Base-by-base conservation (phyloP, 306 rosid genomes). In the Corylus heterophylla region DNA sequence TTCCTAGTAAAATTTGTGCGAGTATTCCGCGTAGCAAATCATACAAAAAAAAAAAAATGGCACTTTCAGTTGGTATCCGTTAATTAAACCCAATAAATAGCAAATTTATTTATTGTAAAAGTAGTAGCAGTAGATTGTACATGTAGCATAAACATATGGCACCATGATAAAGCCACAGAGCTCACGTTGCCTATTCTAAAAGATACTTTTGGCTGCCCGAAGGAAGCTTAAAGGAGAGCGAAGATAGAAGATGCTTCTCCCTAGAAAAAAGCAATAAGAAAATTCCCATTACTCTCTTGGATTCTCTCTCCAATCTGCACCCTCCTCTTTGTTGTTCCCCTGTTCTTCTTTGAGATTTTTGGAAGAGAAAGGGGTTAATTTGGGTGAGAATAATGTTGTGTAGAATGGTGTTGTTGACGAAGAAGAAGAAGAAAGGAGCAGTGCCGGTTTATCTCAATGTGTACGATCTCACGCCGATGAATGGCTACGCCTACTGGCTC, bases 401-500 rank as follows among this genome's bases (percentile, higher is more conserved):
- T 48, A 88, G 87, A 64, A 84, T 87, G 72, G 85, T 82, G 5
- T 13, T 86, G 58, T 74, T 82, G 82, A 81, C 85, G 5, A 84
- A 88, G 88, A 95, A 90, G 97, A 90, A 90, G 85, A 87, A 84
- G 81, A 80, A 70, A 4, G 98, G 97, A 42, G 86, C 87, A 4
- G 92, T 86, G 52, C 98, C 98, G 13, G 98, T 95, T 68, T 78
- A 91, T 78, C 88, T 95, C 5, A 95, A 95, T 78, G 99, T 95
- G 6, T 95, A 95, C 76, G 98, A 95, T 70, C 93, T 95, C 14
- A 95, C 98, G 73, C 88, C 98, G 6, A 90, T 95, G 10, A 95
- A 95, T 70, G 98, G 97, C 16, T 95, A 92, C 78, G 97, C 98
- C 0, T 95, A 92, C 80, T 95, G 98, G 98, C 78, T 95, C 68